Base-by-base conservation (phyloP, 495 filamentous ascomycete genomes). In the Staphylotrichum tortipilum region DNA sequence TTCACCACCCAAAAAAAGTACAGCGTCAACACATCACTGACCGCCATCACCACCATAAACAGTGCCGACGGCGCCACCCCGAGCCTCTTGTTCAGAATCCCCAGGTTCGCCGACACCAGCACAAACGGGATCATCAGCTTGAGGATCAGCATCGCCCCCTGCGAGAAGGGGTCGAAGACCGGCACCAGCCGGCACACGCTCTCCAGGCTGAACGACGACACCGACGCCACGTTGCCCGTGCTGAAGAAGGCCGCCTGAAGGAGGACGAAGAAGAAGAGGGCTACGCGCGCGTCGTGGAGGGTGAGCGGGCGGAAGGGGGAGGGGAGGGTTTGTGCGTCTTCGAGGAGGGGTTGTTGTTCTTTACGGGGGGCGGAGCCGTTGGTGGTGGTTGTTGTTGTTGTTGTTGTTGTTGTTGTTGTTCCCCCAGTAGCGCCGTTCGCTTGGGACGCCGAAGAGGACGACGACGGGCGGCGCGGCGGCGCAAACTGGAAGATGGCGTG, bases 1-100 rank as follows among this genome's bases (percentile, higher is more conserved):
- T 82, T 82, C 7, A 99, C 94, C 62, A 95, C 83, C 78, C 84
- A 99, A 67, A 99, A 99, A 75, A 99, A 99, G 65, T 92, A 89
- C 47, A 99, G 74, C 4, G 94, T 97, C 59, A 97, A 74, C 38
- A 95, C 80, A 65, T 99, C 94, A 43, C 86, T 86, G 40, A 94
- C 78, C 14, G 88, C 83, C 82, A 95, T 95, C 36, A 94, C 88
- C 1, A 94, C 67, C 88, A 95, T 95, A 70, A 96, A 95, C 19
- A 99, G 72, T 15, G 87, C 88, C 19, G 85, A 86, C 8, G 82
- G 81, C 4, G 87, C 84, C 0, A 97, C 83, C 30, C 87, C 84
- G 3, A 97, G 71, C 4, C 83, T 69, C 44, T 81, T 80, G 66
- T 95, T 97, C n/a, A 99, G 78, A 34, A 97, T 88, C 2, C 89